A percentile compares a stretch with the other conserved stretches of the same genome.
Evolutionary conservation across 495 filamentous ascomycete genomes (phyloP).

Genomic region (Parmelia sp.): DNA sequence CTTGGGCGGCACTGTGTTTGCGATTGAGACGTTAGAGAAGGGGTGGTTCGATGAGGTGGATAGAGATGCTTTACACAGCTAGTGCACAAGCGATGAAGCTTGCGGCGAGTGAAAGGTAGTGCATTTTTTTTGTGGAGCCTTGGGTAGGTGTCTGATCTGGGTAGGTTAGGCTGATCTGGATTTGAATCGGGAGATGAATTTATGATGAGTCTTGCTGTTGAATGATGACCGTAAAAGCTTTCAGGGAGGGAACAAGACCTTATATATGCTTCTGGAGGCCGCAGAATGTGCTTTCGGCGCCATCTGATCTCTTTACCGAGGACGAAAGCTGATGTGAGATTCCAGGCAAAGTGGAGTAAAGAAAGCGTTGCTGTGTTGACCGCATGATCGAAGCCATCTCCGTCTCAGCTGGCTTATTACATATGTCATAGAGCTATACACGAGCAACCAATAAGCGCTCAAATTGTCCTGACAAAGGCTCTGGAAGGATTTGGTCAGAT

Average conservation of each 20-base stretch:
- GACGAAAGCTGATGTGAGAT: no score
- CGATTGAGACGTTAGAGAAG: slow-evolving; percentile 4
- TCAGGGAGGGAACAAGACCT: no score
- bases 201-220: no score
- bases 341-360: no score
- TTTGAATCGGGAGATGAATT: no score
- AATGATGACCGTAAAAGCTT: no score
- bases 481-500: background rate
- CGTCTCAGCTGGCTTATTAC: background rate
- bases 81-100: slow-evolving; percentile 6
- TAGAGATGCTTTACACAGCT: background rate
- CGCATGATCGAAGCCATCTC: background rate
- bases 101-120: slow-evolving; percentile 2
- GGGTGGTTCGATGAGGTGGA: background rate
- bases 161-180: no score
- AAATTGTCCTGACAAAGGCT: background rate
- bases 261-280: no score
- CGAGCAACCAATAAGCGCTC: background rate
- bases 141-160: background rate
- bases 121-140: background rate
- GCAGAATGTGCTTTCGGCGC: background rate
- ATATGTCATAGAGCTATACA: background rate
- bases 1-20: slow-evolving; percentile 6
- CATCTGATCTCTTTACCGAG: no score
- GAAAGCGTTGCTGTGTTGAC: background rate